phyloP scores from a whole-genome alignment of 805 yeast genomes.

The Lipomyces mesembrius region DNA sequence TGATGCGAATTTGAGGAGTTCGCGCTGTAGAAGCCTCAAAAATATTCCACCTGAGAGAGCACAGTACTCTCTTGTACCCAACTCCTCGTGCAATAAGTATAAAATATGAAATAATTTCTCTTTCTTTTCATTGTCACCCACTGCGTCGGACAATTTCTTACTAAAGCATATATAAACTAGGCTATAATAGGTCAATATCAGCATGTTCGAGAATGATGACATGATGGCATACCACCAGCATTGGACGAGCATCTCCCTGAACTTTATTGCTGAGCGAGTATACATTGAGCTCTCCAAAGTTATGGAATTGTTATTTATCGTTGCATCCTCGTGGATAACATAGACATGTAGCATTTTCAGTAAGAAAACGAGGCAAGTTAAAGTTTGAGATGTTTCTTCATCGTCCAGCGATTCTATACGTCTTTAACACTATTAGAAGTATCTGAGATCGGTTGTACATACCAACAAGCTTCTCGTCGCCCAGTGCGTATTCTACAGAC shows the following conservation, averaged over 20 bases:
- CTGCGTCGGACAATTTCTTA: slow-evolving; percentile 20
- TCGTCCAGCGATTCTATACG: slow-evolving; percentile 44
- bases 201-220: slow-evolving; percentile 17
- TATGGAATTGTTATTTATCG: slow-evolving; percentile 40
- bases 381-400: slow-evolving; percentile 5
- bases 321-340: slow-evolving; percentile 47
- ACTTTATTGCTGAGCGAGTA: slow-evolving; percentile 40
- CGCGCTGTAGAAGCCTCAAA: slow-evolving; percentile 61
- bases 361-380: slow-evolving; percentile 40
- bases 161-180: slow-evolving; percentile 48
- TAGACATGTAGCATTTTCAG: slow-evolving; percentile 46
- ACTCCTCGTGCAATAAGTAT: slow-evolving; percentile 67
- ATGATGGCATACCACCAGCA: slow-evolving; percentile 45
- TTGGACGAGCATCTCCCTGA: slow-evolving; percentile 44
- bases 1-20: slow-evolving; percentile 53
- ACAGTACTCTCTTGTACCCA: slow-evolving; percentile 75
- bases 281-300: slow-evolving; percentile 45
- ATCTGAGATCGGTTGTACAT: slow-evolving; percentile 20
- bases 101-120: slow-evolving; percentile 52
- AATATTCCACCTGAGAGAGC: slow-evolving; percentile 65
- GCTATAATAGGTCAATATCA: slow-evolving; percentile 10
- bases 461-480: slow-evolving; percentile 16
- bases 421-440: slow-evolving; percentile 43
- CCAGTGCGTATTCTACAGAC: slow-evolving; percentile 8
- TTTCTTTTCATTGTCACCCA: slow-evolving; percentile 32